Percentiles rank a stretch among this genome's conserved stretches.
phyloP scores from a whole-genome alignment of 1,284 basidiomycete species.

The Boletus smithii region DNA sequence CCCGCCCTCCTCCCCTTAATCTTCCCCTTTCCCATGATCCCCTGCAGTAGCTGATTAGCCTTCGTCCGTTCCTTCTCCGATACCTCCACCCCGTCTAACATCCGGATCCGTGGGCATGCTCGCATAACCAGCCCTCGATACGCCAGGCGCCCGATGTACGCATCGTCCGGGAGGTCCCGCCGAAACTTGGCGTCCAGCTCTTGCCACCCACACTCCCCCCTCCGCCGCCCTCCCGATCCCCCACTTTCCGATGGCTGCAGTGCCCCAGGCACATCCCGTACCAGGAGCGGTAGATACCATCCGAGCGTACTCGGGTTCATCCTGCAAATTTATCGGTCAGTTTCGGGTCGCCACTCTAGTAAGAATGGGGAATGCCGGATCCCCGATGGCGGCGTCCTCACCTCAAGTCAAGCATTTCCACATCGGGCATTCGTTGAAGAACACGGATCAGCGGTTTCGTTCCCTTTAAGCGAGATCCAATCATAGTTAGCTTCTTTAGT shows the following conservation, averaged over 20 bases:
- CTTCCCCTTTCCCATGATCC: conserved; percentile 46
- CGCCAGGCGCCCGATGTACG: conserved; percentile 79
- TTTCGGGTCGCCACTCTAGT: conserved; percentile 21
- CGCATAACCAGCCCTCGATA: conserved; percentile 87
- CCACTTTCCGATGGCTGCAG: conserved; percentile 55
- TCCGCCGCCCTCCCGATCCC: conserved; percentile 26
- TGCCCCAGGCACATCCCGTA: conserved; percentile 64
- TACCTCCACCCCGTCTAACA: conserved; percentile 82
- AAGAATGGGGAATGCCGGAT: conserved; percentile 12
- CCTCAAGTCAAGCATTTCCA: conserved; percentile 90
- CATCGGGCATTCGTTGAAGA: conserved; percentile 66
- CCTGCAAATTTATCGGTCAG: conserved; percentile 41
- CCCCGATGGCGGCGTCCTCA: conserved; percentile 41
- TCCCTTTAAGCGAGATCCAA: conserved; percentile 77
- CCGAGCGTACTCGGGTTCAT: conserved; percentile 96
- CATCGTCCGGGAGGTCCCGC: conserved; percentile 81
- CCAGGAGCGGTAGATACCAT: conserved; percentile 87
- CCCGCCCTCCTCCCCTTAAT: conserved; percentile 26
- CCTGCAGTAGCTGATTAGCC: conserved; percentile 65
- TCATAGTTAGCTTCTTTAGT: conserved; percentile 78
- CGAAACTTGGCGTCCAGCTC: conserved; percentile 84
- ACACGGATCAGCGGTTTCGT: conserved; percentile 70
- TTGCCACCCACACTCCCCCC: conserved; percentile 50
- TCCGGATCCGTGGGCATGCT: conserved; percentile 59
- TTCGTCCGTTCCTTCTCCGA: conserved; percentile 79